These are phyloP conservation scores for Hypoxylon sp. DNA, from an alignment of 2,329 filamentous ascomycete species.

Conservation along the genomic window DNA sequence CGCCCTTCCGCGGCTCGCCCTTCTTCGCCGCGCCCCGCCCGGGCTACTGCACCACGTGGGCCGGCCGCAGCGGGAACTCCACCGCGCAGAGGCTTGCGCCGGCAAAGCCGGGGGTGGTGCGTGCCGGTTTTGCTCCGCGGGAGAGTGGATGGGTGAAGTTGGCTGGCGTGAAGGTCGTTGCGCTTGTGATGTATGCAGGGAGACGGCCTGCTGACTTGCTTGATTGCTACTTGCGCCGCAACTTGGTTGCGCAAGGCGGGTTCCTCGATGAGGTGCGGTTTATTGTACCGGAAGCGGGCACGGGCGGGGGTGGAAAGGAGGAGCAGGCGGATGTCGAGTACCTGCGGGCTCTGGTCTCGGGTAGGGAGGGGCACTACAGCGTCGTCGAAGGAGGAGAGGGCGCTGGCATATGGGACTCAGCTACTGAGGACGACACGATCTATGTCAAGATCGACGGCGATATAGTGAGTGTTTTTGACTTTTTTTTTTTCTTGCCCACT, in stretches of 20 bases:
- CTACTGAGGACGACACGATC: slow-evolving; percentile 47
- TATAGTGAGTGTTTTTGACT: slow-evolving; percentile 49
- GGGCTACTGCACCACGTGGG: slow-evolving; percentile 43
- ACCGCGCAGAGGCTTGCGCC: slow-evolving; percentile 4
- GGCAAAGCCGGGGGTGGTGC: no score
- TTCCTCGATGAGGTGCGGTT: slow-evolving; percentile 56
- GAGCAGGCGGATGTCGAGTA: slow-evolving; percentile 50
- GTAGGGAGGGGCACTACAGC: slow-evolving; percentile 49
- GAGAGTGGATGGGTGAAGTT: slow-evolving; percentile 43
- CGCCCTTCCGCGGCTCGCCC: slow-evolving; percentile 11
- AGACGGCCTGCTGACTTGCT: slow-evolving; percentile 54
- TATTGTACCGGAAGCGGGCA: no score
- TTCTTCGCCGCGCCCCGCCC: slow-evolving; percentile 1
- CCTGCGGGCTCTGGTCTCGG: slow-evolving; percentile 49
- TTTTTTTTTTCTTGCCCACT: no score
- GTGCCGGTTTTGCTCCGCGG: slow-evolving; percentile 40
- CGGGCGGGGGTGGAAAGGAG: slow-evolving; percentile 52
- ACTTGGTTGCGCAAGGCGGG: slow-evolving; percentile 54
- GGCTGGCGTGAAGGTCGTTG: slow-evolving; percentile 49
- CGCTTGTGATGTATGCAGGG: slow-evolving; percentile 56
- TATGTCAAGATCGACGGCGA: slow-evolving; percentile 58
- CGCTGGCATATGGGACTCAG: slow-evolving; percentile 44
- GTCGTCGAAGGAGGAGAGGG: slow-evolving; percentile 47
- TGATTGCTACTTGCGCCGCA: slow-evolving; percentile 56
- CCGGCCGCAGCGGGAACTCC: slow-evolving; percentile 29